Evolutionary conservation across 1,139 yeast species (phyloP), one percentile per base, ranked within the genome.

Genomic region (Magnusiomyces magnusii): DNA sequence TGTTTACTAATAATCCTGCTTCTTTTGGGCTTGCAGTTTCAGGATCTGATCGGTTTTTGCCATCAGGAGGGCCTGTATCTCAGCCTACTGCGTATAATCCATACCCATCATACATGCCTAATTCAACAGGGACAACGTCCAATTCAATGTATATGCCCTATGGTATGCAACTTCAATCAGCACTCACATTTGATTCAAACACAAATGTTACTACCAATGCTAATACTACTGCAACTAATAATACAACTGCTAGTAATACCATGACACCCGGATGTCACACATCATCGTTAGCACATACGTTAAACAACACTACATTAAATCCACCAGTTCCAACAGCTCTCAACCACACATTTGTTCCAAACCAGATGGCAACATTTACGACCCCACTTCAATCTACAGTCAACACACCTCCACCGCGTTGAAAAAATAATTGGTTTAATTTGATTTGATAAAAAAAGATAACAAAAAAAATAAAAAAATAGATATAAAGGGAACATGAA

Each of bases 1-100:
- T 86, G 65, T 85, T 86, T 66, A 76, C 81, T 72, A 68, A 71
- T 19, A 80, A 83, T 65, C 91, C 93, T 0, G 77, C 71, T 1
- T 71, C 74, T 28, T 86, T 86, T 70, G 86, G 85, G 36, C 13
- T 31, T 7, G 36, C 36, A 13, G 36, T 31, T 13, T 31, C 36
- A 7, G 36, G 10, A 13, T 13, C 36, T 31, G 36, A 31, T 31
- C 36, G 13, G 36, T 31, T 31, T 13, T n/a, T n/a, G n/a, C 36
- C 36, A 31, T 7, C 36, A 13, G 13, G 13, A 7, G 36, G 36
- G 13, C 7, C 36, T 7, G 13, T 31, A 13, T 13, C 36, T 7
- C 36, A 31, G 13, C 36, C 7, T 7, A 31, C 7, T 31, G 36
- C 36, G 36, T 31, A 31, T 13, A 7, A 31, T 7, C 36, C 36